Percentiles rank a stretch among this genome's conserved stretches.
These are phyloP conservation scores for Grosmannia clavigera DNA, from an alignment of 2,329 filamentous ascomycete species.

Conservation along the genomic window DNA sequence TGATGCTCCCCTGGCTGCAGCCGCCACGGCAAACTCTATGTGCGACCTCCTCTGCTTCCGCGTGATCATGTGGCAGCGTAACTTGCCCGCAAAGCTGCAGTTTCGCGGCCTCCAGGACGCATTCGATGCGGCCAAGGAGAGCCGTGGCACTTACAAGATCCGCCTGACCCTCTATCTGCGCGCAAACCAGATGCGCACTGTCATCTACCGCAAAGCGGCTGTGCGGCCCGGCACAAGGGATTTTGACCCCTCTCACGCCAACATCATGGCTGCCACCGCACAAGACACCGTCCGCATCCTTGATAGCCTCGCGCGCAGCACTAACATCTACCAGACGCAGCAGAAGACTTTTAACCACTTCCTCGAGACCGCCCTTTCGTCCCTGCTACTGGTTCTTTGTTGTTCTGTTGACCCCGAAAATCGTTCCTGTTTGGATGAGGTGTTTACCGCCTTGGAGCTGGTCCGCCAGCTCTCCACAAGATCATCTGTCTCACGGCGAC, in stretches of 20 bases:
- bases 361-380: not conserved
- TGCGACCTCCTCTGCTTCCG: conserved; percentile 1
- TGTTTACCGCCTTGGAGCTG: not conserved
- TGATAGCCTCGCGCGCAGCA: not conserved
- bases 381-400: not conserved
- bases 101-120: not conserved
- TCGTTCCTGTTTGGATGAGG: not conserved
- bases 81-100: not conserved
- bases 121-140: not conserved
- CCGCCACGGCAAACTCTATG: not conserved
- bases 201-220: not conserved
- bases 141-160: not conserved
- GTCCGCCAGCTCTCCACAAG: not conserved
- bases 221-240: not conserved
- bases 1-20: not conserved
- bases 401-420: not conserved
- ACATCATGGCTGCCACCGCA: not conserved
- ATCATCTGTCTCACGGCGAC: not conserved
- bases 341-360: conserved; percentile 3
- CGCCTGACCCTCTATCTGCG: not conserved
- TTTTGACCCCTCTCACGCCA: not conserved
- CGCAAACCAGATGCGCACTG: not conserved
- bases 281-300: not conserved
- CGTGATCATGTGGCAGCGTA: not conserved
- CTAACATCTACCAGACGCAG: not conserved